phyloP scores from a whole-genome alignment of 768 basidiomycete genomes.

The Macrolepiota dolichaula region DNA sequence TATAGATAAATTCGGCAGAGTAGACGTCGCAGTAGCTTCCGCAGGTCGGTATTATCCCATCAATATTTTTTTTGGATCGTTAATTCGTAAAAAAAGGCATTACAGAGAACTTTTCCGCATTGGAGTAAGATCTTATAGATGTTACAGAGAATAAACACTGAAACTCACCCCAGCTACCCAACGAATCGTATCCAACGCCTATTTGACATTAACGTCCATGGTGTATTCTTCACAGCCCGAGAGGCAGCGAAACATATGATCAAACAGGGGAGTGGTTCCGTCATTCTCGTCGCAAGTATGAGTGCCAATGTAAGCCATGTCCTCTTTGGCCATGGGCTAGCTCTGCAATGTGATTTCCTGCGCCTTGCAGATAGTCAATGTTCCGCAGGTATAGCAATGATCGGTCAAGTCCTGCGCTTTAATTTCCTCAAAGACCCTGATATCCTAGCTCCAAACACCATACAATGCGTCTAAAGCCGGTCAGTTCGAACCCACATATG shows the following conservation, averaged over 20 bases:
- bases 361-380: constrained; percentile 68
- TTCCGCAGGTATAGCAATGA: constrained; percentile 62
- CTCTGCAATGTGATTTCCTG: neutral
- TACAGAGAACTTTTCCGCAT: constrained; percentile 83
- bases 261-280: constrained; percentile 69
- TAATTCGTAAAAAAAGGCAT: constrained; percentile 52
- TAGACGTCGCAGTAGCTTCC: constrained; percentile 85
- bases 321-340: neutral
- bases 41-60: constrained; percentile 54
- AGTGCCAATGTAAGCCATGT: constrained; percentile 63
- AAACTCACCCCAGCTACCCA: constrained; percentile 59
- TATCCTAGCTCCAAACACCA: constrained; percentile 74
- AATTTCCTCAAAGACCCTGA: neutral
- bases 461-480: constrained; percentile 97
- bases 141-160: neutral
- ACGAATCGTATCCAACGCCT: constrained; percentile 79
- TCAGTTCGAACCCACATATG: constrained; percentile 22
- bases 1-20: constrained; percentile 59
- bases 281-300: constrained; percentile 89
- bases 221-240: constrained; percentile 92
- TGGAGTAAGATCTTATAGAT: constrained; percentile 54
- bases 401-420: neutral
- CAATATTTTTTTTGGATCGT: neutral
- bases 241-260: constrained; percentile 95
- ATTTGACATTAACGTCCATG: constrained; percentile 93